Evolutionary conservation across 2,329 filamentous ascomycete species (phyloP), one percentile per base, ranked within the genome.

Genomic region (Neopestalotiopsis sp.): DNA sequence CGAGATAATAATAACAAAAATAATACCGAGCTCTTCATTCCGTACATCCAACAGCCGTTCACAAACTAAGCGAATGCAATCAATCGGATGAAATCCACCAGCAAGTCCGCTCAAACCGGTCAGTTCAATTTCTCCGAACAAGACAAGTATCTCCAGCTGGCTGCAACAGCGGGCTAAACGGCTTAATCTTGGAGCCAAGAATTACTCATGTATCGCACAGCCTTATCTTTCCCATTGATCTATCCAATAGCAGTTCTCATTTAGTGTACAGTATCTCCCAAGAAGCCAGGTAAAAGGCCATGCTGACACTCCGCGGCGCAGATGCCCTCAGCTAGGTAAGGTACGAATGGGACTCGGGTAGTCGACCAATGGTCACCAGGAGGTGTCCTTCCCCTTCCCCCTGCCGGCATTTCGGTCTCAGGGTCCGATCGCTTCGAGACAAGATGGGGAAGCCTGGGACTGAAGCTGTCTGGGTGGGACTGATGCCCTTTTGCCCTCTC

Each of bases 341-440:
- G 32, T n/a, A 30, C 30, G 57, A 24, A 30, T 24, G 24, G 30
- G 24, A 10, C 57, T 59, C 24, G 24, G n/a, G 30, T 13, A 30
- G 1, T 59, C 30, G 24, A 59, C 30, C 57, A 59, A 59, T 59
- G 13, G 30, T 17, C n/a, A 59, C 24, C 6, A 38, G 34, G 34
- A 38, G 17, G 17, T 38, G 13, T 30, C 13, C 10, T 17, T 42
- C 42, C 56, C 20, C 9, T 56, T 10, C 56, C n/a, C 63, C 63
- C 13, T 24, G 63, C 45, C 61, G 63, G 63, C 63, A 66, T 56
- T 66, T 66, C 63, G 63, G 63, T 56, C 32, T 24, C 45, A 58
- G 30, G 45, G 42, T 45, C 63, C 63, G 49, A 13, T 66, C n/a
- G 63, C 49, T 20, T 32, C 10, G 38, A 30, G 62, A 13, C 10